phyloP scores from a whole-genome alignment of 2,329 filamentous ascomycete genomes.

The Plenodomus lindquistii region DNA sequence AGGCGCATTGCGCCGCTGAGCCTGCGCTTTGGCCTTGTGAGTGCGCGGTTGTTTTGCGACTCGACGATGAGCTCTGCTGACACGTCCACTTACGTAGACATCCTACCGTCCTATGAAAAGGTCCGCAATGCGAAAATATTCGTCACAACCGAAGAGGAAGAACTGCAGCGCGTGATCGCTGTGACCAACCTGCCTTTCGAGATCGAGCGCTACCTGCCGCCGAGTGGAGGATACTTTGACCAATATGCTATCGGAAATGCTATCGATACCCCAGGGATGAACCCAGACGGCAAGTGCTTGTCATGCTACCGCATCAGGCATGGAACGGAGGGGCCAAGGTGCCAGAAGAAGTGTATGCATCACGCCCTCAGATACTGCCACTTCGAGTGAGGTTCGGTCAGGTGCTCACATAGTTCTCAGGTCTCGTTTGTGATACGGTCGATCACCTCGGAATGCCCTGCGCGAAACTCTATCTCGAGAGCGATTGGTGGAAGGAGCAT shows the following conservation, averaged over 20 bases:
- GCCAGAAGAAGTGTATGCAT: not conserved
- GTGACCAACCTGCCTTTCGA: not conserved
- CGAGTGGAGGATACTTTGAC: not conserved
- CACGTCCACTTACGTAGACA: not conserved
- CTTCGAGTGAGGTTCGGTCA: too few relatives aligned
- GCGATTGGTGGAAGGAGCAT: not conserved
- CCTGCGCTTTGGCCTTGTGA: not conserved
- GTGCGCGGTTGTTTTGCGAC: not conserved
- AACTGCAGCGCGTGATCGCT: not conserved
- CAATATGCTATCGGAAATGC: not conserved
- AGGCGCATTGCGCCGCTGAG: not conserved
- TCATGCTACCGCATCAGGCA: not conserved
- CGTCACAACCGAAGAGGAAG: not conserved
- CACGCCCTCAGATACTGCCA: too few relatives aligned
- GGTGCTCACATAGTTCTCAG: not conserved
- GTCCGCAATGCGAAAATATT: not conserved
- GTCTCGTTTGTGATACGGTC: not conserved
- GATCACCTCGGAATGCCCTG: not conserved
- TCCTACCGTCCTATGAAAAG: not conserved
- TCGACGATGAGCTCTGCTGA: not conserved
- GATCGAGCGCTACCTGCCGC: not conserved
- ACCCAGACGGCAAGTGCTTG: not conserved
- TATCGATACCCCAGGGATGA: not conserved
- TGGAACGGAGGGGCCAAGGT: not conserved
- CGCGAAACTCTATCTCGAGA: not conserved